Base-by-base conservation (phyloP, 352 stramenopile species). In the Phytophthora lateralis region DNA sequence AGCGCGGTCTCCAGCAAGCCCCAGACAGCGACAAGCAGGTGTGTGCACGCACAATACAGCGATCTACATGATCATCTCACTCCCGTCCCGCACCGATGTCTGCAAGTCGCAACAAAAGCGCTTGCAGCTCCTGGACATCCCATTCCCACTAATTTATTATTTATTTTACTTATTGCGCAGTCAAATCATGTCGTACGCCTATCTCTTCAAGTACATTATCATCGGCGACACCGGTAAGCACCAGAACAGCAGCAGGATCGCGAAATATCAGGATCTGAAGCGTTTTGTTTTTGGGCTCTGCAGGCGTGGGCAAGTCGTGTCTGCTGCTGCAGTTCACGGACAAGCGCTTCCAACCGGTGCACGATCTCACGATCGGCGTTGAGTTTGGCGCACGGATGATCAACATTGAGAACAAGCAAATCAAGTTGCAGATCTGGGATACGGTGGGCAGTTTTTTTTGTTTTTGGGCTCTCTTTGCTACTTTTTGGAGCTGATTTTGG, bases 251-350 rank as follows among this genome's bases (percentile, higher is more conserved):
- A 14, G 11, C 21, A 6, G 8, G 6, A n/a, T 11, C 17, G 8
- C 14, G 10, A 54, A 48, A 54, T 24, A 52, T 63, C n/a, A 29
- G 26, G 7, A 48, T 63, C 12, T 38, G 29, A n/a, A 30, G 4
- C 0, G 35, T 8, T 9, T 60, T 24, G 21, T n/a, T 52, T 48
- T n/a, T 38, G 43, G 3, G 56, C 52, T 30, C 15, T n/a, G 6
- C 59, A 99, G 98, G 98, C 49, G 98, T 99, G 15, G 98, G 98
- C 30, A 99, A 99, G 85, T 99, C 96, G 45, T 99, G 98, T 78
- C 88, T 99, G 68, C 81, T 99, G 41, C 84, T 99, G 60, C 98
- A 99, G 81, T 99, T 99, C 85, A 99, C 98, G 46, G 98, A 99
- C 86, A 99, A 99, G 82, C 89, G 97, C 49, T 99, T 99, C 81